Base-by-base conservation (phyloP, 2,329 filamentous ascomycete species). In the Ceratocystiopsis minuta region DNA sequence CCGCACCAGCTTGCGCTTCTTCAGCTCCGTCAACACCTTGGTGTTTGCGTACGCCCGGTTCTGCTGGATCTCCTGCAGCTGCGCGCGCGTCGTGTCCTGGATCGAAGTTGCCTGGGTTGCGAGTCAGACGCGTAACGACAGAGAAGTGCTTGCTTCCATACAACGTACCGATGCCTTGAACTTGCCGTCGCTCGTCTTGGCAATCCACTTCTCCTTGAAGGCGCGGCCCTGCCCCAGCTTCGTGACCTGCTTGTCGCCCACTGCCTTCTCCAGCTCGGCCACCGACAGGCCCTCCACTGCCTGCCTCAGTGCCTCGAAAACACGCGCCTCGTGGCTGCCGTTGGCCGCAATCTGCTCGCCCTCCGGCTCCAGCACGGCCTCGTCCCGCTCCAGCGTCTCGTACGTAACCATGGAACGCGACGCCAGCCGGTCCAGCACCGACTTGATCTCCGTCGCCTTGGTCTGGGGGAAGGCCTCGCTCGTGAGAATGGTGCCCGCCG, bases 171-270 rank as follows among this genome's bases (percentile, higher is more conserved):
- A 60, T 46, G 69, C 66, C 38, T 71, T 61, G 41, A 74, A 58
- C 54, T 66, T 55, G 40, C 48, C 67, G 48, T 70, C 68, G 18
- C 70, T 67, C 51, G 72, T 67, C 61, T 75, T 78, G 43, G 45
- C 39, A 48, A 80, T 79, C 77, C 76, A 81, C 56, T 78, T 79
- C 59, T 77, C 72, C 56, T 74, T 92, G 67, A 96, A 94, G 32
- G 88, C 88, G 64, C 90, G 93, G 53, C 86, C 86, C 58, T 90
- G 81, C n/a, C 90, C 90, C 46, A 95, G 67, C 63, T 84, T 88
- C 39, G 78, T 69, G 37, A 74, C 78, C 38, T 65, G 76, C 59
- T 83, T 82, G 59, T 81, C 75, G 43, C 81, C 80, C 49, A 88
- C 76, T 42, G 65, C 65, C 56, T 65, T 66, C 61, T 79, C 72